These are phyloP conservation scores for Globisporangium alternatum DNA, from an alignment of 352 stramenopile genomes.

Conservation along the genomic window DNA sequence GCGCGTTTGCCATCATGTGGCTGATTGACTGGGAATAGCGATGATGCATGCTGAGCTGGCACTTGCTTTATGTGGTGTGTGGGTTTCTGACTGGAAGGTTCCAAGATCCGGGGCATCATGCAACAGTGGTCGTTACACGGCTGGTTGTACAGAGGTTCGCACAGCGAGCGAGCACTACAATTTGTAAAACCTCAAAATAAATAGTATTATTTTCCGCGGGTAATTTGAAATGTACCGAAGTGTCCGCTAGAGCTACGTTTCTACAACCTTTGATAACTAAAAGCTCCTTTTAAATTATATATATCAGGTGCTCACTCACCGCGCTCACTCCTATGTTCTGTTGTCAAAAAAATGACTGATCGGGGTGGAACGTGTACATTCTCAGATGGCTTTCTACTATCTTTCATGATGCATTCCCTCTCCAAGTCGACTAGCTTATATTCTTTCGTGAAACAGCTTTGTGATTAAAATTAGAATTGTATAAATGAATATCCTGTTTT, in stretches of 20 bases:
- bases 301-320: no score
- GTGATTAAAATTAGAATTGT: background rate
- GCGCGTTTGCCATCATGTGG: background rate
- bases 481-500: background rate
- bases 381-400: background rate
- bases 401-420: background rate
- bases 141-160: background rate
- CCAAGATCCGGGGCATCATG: background rate
- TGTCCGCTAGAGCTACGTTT: no score
- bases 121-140: background rate
- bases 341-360: constrained; percentile 1
- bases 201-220: no score
- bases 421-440: background rate
- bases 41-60: constrained; percentile 4
- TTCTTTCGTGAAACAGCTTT: background rate
- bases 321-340: no score
- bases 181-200: no score
- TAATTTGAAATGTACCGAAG: no score
- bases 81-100: background rate
- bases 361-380: constrained; percentile 12
- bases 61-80: background rate
- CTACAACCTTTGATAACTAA: no score
- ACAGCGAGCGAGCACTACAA: no score
- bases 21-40: background rate
- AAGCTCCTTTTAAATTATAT: no score